Conservation (phyloP, 495 filamentous ascomycete species). For the Paragyromitra xinjiangensis region DNA sequence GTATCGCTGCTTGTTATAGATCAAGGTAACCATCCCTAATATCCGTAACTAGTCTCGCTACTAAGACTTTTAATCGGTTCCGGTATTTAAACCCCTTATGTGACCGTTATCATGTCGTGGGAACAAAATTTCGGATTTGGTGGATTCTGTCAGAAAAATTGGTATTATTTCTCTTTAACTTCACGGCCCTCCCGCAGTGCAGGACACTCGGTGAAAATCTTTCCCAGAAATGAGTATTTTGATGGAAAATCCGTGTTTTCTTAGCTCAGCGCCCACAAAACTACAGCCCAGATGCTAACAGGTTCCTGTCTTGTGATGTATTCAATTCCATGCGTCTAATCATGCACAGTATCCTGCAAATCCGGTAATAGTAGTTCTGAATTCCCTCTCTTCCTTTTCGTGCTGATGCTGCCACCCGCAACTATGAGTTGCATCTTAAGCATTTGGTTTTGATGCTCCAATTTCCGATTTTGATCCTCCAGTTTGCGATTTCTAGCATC, state of each 20-base stretch:
- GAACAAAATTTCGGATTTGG: background rate
- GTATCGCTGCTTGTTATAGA: no score
- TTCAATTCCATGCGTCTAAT: slow-evolving; percentile 8
- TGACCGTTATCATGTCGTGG: background rate
- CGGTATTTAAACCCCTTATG: background rate
- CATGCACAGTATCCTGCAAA: slow-evolving; percentile 23
- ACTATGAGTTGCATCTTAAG: slow-evolving; percentile 49
- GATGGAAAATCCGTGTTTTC: background rate
- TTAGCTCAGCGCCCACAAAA: background rate
- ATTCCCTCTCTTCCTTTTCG: slow-evolving; percentile 46
- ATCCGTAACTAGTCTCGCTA: no score
- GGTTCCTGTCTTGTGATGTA: background rate
- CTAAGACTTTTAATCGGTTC: background rate
- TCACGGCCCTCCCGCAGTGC: background rate
- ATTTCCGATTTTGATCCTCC: slow-evolving; percentile 42
- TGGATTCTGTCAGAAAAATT: background rate
- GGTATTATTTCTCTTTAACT: background rate
- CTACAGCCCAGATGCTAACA: background rate
- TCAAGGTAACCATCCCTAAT: no score
- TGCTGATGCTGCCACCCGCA: background rate
- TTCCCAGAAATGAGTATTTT: background rate
- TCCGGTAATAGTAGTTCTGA: slow-evolving; percentile 28
- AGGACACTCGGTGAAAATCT: background rate
- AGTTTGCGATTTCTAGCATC: slow-evolving; percentile 46
- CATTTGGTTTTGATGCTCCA: slow-evolving; percentile 43